These are phyloP conservation scores for Heterobasidion irregulare DNA, from an alignment of 1,284 basidiomycete species.

Conservation along the genomic window DNA sequence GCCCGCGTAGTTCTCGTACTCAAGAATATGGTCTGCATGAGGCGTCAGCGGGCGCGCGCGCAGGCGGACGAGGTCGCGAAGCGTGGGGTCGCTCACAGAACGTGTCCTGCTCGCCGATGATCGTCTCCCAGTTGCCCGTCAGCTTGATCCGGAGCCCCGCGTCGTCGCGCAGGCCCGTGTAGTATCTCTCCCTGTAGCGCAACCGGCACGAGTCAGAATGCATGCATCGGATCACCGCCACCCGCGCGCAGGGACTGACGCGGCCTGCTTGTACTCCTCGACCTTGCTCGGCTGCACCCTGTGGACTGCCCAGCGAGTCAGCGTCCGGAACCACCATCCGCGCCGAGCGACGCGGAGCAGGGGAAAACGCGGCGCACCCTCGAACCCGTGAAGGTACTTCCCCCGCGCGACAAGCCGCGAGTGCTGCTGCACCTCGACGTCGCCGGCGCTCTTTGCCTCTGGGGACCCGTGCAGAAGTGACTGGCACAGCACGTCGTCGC, in stretches of 20 bases:
- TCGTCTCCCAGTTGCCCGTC: constrained; percentile 85
- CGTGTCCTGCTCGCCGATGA: constrained; percentile 82
- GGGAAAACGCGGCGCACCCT: constrained; percentile 45
- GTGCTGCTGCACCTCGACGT: constrained; percentile 70
- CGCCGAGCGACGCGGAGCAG: constrained; percentile 2
- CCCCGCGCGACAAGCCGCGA: constrained; percentile 79
- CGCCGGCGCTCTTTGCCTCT: constrained; percentile 77
- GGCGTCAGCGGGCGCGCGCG: background rate
- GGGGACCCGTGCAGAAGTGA: constrained; percentile 67
- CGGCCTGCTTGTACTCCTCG: constrained; percentile 79
- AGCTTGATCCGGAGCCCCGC: constrained; percentile 74
- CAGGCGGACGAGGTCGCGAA: background rate
- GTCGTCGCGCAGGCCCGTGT: constrained; percentile 68
- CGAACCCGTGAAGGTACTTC: constrained; percentile 84
- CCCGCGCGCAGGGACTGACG: constrained; percentile 42
- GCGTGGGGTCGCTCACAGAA: constrained; percentile 39
- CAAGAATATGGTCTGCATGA: constrained; percentile 62
- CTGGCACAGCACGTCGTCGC: constrained; percentile 1
- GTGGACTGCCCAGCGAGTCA: constrained; percentile 50
- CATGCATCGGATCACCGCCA: background rate
- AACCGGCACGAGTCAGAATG: constrained; percentile 1
- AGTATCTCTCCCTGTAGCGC: constrained; percentile 64
- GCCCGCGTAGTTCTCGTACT: constrained; percentile 85
- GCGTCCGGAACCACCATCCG: background rate
- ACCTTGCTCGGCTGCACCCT: constrained; percentile 72